Evolutionary conservation across 2,329 filamentous ascomycete genomes (phyloP), one percentile per base, ranked within the genome.

Genomic region (Alternaria rosae): DNA sequence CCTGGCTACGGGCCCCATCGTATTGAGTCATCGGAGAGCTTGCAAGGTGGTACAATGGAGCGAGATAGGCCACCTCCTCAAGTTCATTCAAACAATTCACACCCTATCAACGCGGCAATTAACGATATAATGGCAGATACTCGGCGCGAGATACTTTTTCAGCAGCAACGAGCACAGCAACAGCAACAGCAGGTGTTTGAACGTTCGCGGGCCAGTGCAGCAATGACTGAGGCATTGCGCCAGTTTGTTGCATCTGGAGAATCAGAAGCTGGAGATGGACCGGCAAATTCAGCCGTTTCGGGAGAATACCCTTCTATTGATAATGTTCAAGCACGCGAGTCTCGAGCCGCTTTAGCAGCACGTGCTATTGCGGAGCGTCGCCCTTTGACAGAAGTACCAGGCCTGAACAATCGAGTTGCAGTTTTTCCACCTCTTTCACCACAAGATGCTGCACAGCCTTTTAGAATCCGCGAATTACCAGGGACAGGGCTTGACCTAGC

Each of bases 281-380:
- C 13, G 47, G 13, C n/a, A n/a, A 1, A n/a, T 28, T 6, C 20
- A 38, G 28, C 6, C 5, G 13, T 4, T 26, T 10, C 17, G 47
- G 47, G 23, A 8, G n/a, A 35, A 21, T 3, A 21, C 35, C 17
- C 47, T 23, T 21, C 32, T 50, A 28, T 13, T 21, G 28, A 21
- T 50, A 12, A 30, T 9, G 15, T 30, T 32, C 12, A 13, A n/a
- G n/a, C 47, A 38, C 47, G 30, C 20, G 52, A 54, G 52, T 54
- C 52, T 44, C 52, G 52, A 21, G 52, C 41, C 25, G 28, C 13
- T 28, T 17, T 54, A n/a, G 52, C 52, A 30, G 17, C 38, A 43
- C 52, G 52, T 54, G 41, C 52, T 23, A 54, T 54, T 6, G 52
- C 52, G 28, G 35, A 54, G 26, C 52, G 52, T 30, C 52, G 52